Evolutionary conservation across 2,329 filamentous ascomycete genomes (phyloP).

Genomic region (Zasmidium cellare): DNA sequence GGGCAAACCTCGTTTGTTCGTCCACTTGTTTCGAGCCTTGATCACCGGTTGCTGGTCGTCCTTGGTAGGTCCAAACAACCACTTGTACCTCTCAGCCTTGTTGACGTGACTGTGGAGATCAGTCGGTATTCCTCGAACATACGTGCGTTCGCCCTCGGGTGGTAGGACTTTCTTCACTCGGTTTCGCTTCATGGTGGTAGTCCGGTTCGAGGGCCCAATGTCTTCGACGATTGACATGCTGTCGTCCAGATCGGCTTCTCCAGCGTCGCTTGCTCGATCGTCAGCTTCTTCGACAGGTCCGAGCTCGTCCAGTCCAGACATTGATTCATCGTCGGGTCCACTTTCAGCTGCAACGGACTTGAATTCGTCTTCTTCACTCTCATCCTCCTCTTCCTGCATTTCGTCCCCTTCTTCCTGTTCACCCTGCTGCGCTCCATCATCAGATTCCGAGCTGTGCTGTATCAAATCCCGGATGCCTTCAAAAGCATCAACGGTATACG

Average conservation of each 20-base stretch:
- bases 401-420: slow-evolving; percentile 29
- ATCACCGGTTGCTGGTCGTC: slow-evolving; percentile 52
- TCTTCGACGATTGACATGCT: slow-evolving; percentile 9
- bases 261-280: slow-evolving; percentile 34
- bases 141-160: slow-evolving; percentile 4
- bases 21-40: slow-evolving; percentile 54
- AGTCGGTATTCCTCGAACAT: slow-evolving; percentile 23
- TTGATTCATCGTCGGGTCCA: slow-evolving; percentile 29
- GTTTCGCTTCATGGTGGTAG: not conserved
- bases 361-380: slow-evolving; percentile 35
- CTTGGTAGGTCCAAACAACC: slow-evolving; percentile 52
- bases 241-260: slow-evolving; percentile 39
- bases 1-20: slow-evolving; percentile 53
- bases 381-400: slow-evolving; percentile 13
- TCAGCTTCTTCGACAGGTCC: slow-evolving; percentile 28
- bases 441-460: slow-evolving; percentile 8
- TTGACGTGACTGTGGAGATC: slow-evolving; percentile 22
- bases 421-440: not conserved
- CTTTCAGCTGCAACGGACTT: slow-evolving; percentile 27
- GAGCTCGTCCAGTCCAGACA: slow-evolving; percentile 36
- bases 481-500: slow-evolving; percentile 38
- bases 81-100: slow-evolving; percentile 48
- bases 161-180: not conserved
- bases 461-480: slow-evolving; percentile 34
- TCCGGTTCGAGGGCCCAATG: not conserved